phyloP scores from a whole-genome alignment of 2,329 filamentous ascomycete genomes.

The Beauveria pseudobassiana region DNA sequence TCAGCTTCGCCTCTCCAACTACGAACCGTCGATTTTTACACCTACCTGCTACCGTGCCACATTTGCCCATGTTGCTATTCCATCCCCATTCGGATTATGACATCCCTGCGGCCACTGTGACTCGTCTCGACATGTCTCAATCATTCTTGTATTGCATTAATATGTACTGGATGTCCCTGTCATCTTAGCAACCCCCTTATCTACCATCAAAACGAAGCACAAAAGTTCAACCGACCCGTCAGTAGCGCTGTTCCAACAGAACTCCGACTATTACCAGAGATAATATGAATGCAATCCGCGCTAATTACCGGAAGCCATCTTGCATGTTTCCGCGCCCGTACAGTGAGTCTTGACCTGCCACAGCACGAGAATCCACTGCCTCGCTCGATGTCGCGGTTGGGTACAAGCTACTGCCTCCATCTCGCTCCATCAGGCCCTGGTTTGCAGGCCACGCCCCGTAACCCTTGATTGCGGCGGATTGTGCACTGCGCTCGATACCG shows the following conservation, averaged over 20 bases:
- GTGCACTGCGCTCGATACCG: not conserved
- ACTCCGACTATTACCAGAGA: not conserved
- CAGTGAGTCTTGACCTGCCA: not conserved
- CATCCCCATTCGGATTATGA: not conserved
- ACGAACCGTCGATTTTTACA: not conserved
- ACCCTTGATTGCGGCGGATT: not conserved
- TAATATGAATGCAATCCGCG: not conserved
- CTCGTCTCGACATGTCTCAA: not conserved
- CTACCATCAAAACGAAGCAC: not conserved
- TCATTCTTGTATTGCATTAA: not conserved
- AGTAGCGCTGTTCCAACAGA: not conserved
- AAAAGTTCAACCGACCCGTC: not conserved
- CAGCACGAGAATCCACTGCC: not conserved
- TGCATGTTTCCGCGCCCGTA: conserved; percentile 4
- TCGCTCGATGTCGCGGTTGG: not conserved
- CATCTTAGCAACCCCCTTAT: not conserved
- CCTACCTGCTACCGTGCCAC: not conserved
- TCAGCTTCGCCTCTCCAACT: not conserved
- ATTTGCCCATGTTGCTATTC: not conserved
- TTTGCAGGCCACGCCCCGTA: conserved; percentile 1
- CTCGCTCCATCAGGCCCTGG: not conserved
- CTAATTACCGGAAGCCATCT: not conserved
- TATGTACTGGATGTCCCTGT: not conserved
- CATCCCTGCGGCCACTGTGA: not conserved
- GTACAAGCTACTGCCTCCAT: not conserved